phyloP scores from a whole-genome alignment of 2,329 filamentous ascomycete genomes.

The Sporothrix mexicana region DNA sequence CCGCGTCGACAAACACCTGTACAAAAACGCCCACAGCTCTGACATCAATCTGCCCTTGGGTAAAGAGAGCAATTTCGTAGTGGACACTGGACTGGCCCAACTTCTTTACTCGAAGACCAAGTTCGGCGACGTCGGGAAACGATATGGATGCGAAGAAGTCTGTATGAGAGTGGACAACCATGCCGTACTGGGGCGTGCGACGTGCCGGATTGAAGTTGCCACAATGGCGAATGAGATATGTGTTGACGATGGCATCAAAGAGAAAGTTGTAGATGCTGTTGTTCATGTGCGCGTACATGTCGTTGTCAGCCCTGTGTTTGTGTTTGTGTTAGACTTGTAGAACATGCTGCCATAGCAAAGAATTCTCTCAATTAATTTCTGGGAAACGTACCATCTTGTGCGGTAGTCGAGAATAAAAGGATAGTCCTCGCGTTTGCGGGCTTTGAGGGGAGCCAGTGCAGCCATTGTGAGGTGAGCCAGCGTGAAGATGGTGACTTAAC shows the following conservation, averaged over 20 bases:
- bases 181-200: slow-evolving; percentile 73
- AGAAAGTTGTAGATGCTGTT: slow-evolving; percentile 86
- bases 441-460: slow-evolving; percentile 56
- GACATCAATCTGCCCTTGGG: slow-evolving; percentile 72
- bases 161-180: slow-evolving; percentile 84
- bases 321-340: not conserved
- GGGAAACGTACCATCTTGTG: slow-evolving; percentile 74
- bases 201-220: slow-evolving; percentile 68
- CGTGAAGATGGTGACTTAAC: not conserved
- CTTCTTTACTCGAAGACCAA: slow-evolving; percentile 81
- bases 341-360: not conserved
- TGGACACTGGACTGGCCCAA: slow-evolving; percentile 85
- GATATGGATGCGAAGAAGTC: slow-evolving; percentile 83
- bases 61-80: slow-evolving; percentile 89
- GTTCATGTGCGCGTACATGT: slow-evolving; percentile 95
- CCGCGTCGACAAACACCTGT: slow-evolving; percentile 85
- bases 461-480: slow-evolving; percentile 41
- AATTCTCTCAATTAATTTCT: no score
- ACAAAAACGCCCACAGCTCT: slow-evolving; percentile 85
- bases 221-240: slow-evolving; percentile 82
- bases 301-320: slow-evolving; percentile 80
- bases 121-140: slow-evolving; percentile 81
- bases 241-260: slow-evolving; percentile 89
- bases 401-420: slow-evolving; percentile 79
- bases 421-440: slow-evolving; percentile 73